phyloP scores from a whole-genome alignment of 2,329 filamentous ascomycete genomes.

The Byssochlamys sp. region DNA sequence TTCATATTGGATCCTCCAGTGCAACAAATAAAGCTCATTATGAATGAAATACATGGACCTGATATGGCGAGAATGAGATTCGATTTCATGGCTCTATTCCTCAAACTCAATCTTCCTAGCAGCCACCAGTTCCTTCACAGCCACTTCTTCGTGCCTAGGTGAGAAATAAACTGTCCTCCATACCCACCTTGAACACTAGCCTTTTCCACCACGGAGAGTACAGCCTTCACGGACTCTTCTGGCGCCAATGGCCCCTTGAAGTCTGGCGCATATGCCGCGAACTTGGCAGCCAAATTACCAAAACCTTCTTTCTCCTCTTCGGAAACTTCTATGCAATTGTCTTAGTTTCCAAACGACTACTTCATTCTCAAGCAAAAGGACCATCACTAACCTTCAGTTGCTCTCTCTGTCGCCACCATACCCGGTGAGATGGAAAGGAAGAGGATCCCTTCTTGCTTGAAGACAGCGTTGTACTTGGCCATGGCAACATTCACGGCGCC shows the following conservation, averaged over 20 bases:
- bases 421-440: constrained; percentile 47
- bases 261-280: constrained; percentile 29
- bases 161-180: constrained; percentile 44
- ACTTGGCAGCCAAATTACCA: constrained; percentile 9
- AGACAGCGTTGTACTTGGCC: constrained; percentile 46
- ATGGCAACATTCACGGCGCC: constrained; percentile 45
- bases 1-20: too few species aligned
- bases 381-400: neutral
- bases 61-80: too few species aligned
- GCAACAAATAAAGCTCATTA: too few species aligned
- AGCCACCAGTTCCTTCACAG: constrained; percentile 20
- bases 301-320: neutral
- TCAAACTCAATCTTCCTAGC: neutral
- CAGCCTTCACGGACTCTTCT: constrained; percentile 24
- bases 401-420: constrained; percentile 36
- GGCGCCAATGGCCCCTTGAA: constrained; percentile 26
- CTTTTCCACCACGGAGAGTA: constrained; percentile 21
- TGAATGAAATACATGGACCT: too few species aligned
- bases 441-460: constrained; percentile 42
- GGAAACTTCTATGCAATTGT: neutral
- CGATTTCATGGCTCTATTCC: neutral
- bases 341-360: neutral
- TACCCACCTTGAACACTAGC: constrained; percentile 37
- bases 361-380: neutral
- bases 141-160: constrained; percentile 45